Conservation (phyloP, 106 monocot species). For the Gastrodia elata region DNA sequence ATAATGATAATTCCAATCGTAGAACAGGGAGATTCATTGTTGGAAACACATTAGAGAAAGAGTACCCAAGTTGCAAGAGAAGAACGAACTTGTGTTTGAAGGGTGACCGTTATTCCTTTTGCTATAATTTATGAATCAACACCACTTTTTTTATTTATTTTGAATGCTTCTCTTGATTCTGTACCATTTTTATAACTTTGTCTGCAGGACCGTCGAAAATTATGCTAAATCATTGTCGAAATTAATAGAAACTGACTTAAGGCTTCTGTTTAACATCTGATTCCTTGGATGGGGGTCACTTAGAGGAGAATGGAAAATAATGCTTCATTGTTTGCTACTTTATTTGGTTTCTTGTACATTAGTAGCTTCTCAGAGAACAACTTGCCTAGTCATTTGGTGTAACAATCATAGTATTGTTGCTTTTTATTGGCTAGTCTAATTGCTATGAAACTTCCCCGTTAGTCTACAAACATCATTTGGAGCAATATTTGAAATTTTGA, state of each 20-base stretch:
- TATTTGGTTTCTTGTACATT: neutral
- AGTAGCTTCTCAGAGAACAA: too few species aligned
- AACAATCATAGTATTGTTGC: too few species aligned
- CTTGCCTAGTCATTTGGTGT: too few species aligned
- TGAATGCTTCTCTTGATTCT: too few species aligned
- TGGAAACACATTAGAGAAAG: constrained; percentile 69
- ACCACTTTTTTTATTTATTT: too few species aligned
- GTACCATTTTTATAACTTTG: neutral
- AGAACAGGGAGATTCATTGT: constrained; percentile 77
- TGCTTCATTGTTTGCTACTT: neutral
- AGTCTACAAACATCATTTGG: too few species aligned
- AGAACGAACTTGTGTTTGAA: constrained; percentile 76
- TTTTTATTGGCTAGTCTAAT: too few species aligned
- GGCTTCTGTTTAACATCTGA: constrained; percentile 43
- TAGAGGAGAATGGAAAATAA: neutral
- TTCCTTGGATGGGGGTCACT: neutral
- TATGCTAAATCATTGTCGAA: constrained; percentile 61
- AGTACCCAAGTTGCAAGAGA: constrained; percentile 71
- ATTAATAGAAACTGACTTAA: constrained; percentile 66
- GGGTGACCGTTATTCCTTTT: constrained; percentile 40
- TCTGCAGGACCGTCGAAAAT: constrained; percentile 58
- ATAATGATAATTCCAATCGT: neutral
- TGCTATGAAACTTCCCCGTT: too few species aligned
- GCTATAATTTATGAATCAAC: constrained; percentile 1
- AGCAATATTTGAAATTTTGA: too few species aligned